Evolutionary conservation across 805 yeast species (phyloP).

Genomic region (Candida patagonica): DNA sequence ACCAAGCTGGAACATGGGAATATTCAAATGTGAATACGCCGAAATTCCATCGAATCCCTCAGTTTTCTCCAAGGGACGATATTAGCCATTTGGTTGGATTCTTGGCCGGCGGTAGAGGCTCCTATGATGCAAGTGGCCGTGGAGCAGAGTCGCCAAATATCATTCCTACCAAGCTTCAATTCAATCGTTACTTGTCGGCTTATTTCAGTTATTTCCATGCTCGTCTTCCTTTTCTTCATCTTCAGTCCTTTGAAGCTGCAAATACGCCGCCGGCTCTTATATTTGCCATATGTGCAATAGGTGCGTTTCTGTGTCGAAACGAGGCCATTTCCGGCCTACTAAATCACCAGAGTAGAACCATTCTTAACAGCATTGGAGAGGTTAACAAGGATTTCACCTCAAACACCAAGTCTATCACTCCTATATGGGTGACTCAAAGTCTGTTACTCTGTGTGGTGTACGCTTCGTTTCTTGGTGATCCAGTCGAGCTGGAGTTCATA

Average conservation of each 20-base stretch:
- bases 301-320: conserved; percentile 25
- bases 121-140: background rate
- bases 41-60: conserved; percentile 8
- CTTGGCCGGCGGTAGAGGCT: conserved; percentile 2
- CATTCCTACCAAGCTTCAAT: conserved; percentile 19
- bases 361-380: conserved; percentile 20
- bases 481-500: conserved; percentile 23
- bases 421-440: conserved; percentile 26
- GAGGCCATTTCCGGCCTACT: conserved; percentile 21
- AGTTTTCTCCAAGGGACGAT: conserved; percentile 11
- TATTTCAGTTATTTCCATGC: conserved; percentile 28
- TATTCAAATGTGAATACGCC: background rate
- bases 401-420: conserved; percentile 5
- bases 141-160: background rate
- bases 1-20: background rate
- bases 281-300: conserved; percentile 27
- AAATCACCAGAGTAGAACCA: conserved; percentile 22
- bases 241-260: conserved; percentile 25
- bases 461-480: conserved; percentile 26
- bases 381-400: conserved; percentile 22
- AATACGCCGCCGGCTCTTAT: conserved; percentile 24
- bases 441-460: conserved; percentile 21
- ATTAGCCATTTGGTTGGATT: conserved; percentile 12
- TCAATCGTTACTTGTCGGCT: conserved; percentile 25
- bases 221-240: conserved; percentile 26